Evolutionary conservation across 2,329 filamentous ascomycete genomes (phyloP).

Genomic region (Myrmaecium sp.): DNA sequence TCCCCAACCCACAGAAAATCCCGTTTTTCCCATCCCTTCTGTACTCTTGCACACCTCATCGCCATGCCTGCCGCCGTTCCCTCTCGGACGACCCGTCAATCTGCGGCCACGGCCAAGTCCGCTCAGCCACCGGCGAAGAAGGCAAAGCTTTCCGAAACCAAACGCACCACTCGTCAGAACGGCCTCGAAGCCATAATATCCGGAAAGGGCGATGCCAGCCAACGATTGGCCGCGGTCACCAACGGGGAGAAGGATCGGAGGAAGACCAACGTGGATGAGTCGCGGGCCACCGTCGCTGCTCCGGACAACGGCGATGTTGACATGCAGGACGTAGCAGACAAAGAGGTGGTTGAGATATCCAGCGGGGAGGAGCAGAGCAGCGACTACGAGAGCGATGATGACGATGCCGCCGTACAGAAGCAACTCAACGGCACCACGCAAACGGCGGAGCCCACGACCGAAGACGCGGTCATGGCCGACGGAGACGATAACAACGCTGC

Average conservation of each 20-base stretch:
- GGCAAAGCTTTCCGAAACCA: slow-evolving; percentile 18
- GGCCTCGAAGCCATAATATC: slow-evolving; percentile 18
- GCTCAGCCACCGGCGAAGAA: slow-evolving; percentile 20
- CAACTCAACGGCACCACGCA: too few species aligned
- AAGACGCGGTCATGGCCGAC: slow-evolving; percentile 5
- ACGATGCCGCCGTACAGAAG: slow-evolving; percentile 7
- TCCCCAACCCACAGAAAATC: too few species aligned
- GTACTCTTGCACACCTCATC: too few species aligned
- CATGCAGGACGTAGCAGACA: slow-evolving; percentile 14
- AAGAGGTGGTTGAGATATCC: slow-evolving; percentile 30
- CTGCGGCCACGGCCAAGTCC: slow-evolving; percentile 11
- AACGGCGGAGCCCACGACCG: background rate
- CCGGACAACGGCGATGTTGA: slow-evolving; percentile 25
- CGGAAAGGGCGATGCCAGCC: slow-evolving; percentile 12
- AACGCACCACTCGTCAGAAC: too few species aligned
- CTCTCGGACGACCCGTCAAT: slow-evolving; percentile 10
- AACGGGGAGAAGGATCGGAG: slow-evolving; percentile 35
- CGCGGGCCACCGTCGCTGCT: slow-evolving; percentile 35
- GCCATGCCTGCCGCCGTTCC: slow-evolving; percentile 18
- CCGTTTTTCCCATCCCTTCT: too few species aligned
- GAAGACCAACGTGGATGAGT: slow-evolving; percentile 39
- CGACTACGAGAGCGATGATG: slow-evolving; percentile 5
- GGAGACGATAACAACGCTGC: slow-evolving; percentile 18
- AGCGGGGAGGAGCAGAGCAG: slow-evolving; percentile 23
- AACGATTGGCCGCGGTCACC: slow-evolving; percentile 26